phyloP scores from a whole-genome alignment of 208 protist genomes.

The Trypanosoma platydactyli region DNA sequence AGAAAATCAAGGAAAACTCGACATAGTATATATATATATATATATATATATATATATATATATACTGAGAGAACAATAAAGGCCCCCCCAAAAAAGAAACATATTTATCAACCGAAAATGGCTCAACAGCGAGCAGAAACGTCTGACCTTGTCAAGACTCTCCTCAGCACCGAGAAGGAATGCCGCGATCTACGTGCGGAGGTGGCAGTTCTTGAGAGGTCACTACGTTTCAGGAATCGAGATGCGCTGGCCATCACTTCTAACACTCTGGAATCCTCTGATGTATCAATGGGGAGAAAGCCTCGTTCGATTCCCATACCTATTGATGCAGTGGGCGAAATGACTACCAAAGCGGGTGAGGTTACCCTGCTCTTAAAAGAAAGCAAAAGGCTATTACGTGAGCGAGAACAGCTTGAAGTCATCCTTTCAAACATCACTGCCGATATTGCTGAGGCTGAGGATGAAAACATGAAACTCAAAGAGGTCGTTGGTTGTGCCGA shows the following conservation, averaged over 20 bases:
- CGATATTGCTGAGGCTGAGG: slow-evolving; percentile 7
- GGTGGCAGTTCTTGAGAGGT: slow-evolving; percentile 51
- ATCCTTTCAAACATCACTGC: background rate
- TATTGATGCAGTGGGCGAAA: slow-evolving; percentile 57
- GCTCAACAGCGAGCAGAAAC: slow-evolving; percentile 7
- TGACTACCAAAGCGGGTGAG: slow-evolving; percentile 51
- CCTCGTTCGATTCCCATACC: slow-evolving; percentile 30
- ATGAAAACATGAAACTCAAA: slow-evolving; percentile 18
- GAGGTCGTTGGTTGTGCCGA: slow-evolving; percentile 1
- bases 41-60: too few species aligned
- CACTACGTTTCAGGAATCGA: slow-evolving; percentile 25
- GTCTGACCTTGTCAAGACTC: slow-evolving; percentile 40
- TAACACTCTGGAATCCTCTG: background rate
- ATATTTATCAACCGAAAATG: background rate
- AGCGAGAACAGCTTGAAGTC: slow-evolving; percentile 36
- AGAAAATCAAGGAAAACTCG: too few species aligned
- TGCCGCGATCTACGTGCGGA: slow-evolving; percentile 64
- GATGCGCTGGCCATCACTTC: background rate
- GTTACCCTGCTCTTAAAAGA: slow-evolving; percentile 31
- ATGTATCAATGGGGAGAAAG: slow-evolving; percentile 8
- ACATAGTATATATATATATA: background rate
- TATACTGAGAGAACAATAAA: too few species aligned
- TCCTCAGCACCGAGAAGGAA: slow-evolving; percentile 54
- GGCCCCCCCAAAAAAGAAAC: background rate
- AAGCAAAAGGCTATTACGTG: slow-evolving; percentile 33